Conservation (phyloP, 129 eudicot genomes). For the Saussurea involucrata region DNA sequence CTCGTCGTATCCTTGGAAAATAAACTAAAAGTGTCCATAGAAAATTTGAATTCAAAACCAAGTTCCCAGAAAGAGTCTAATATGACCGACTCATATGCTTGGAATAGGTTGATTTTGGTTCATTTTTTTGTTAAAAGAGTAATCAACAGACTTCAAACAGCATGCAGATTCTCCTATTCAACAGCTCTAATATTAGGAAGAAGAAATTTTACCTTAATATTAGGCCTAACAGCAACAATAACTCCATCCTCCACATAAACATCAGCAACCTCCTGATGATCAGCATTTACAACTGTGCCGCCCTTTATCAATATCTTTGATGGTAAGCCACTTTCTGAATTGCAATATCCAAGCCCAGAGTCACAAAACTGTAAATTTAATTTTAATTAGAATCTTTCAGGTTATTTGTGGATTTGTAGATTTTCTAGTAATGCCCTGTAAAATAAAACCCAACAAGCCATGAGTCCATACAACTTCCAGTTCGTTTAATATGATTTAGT, state of each 20-base stretch:
- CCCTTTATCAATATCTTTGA: conserved; percentile 84
- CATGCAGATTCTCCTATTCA: neutral
- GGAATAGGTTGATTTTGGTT: neutral
- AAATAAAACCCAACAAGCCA: neutral
- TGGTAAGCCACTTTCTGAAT: conserved; percentile 35
- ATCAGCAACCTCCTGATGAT: conserved; percentile 79
- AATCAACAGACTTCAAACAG: neutral
- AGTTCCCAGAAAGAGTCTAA: neutral
- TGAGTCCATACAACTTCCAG: neutral
- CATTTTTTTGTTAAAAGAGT: neutral
- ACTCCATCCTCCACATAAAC: conserved; percentile 89
- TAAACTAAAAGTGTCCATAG: neutral
- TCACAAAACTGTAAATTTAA: conserved; percentile 53
- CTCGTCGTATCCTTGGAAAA: neutral
- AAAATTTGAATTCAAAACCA: conserved; percentile 5
- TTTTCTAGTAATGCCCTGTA: neutral
- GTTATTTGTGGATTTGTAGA: neutral
- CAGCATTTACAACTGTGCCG: conserved; percentile 96
- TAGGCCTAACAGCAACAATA: conserved; percentile 66
- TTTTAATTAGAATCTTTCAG: neutral
- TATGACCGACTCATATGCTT: neutral
- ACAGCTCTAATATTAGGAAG: neutral
- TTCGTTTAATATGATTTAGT: neutral
- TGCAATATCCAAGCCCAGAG: conserved; percentile 49
- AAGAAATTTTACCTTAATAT: conserved; percentile 45